Evolutionary conservation across 805 yeast species (phyloP).

Genomic region (Myxozyma nipponensis): DNA sequence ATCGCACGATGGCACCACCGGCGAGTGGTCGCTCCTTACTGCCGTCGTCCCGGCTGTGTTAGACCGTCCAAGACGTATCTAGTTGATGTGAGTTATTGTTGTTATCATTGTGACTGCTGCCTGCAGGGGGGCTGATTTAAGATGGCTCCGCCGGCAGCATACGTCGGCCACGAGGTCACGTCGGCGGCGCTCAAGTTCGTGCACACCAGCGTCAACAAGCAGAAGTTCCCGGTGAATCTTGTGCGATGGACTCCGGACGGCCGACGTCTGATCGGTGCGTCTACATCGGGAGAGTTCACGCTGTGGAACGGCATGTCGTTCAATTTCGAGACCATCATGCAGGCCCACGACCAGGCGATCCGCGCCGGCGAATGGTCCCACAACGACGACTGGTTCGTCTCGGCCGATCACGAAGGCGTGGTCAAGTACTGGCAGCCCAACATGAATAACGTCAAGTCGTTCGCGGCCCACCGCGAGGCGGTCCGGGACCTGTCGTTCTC

Average conservation of each 20-base stretch:
- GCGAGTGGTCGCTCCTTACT: conserved; percentile 40
- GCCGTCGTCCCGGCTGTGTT: conserved; percentile 11
- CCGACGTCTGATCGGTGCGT: conserved; percentile 79
- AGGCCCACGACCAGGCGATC: conserved; percentile 88
- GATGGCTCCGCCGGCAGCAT: conserved; percentile 62
- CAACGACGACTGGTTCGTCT: conserved; percentile 88
- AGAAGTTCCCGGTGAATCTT: conserved; percentile 60
- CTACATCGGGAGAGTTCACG: conserved; percentile 93
- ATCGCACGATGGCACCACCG: conserved; percentile 59
- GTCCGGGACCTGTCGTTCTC: conserved; percentile 84
- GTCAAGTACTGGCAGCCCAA: conserved; percentile 98
- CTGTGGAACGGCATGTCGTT: conserved; percentile 95
- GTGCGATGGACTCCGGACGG: conserved; percentile 94
- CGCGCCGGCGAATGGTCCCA: conserved; percentile 76
- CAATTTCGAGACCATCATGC: conserved; percentile 91
- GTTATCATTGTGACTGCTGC: background rate
- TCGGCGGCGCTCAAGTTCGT: conserved; percentile 78
- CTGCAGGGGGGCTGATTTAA: background rate
- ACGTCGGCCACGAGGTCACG: conserved; percentile 48
- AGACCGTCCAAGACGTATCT: conserved; percentile 68
- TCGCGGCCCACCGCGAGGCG: conserved; percentile 72
- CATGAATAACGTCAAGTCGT: conserved; percentile 87
- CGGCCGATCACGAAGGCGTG: conserved; percentile 89
- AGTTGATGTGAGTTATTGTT: conserved; percentile 35
- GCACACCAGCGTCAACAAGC: conserved; percentile 86